Evolutionary conservation across 768 basidiomycete genomes (phyloP).

Genomic region (Lactarius quietus): DNA sequence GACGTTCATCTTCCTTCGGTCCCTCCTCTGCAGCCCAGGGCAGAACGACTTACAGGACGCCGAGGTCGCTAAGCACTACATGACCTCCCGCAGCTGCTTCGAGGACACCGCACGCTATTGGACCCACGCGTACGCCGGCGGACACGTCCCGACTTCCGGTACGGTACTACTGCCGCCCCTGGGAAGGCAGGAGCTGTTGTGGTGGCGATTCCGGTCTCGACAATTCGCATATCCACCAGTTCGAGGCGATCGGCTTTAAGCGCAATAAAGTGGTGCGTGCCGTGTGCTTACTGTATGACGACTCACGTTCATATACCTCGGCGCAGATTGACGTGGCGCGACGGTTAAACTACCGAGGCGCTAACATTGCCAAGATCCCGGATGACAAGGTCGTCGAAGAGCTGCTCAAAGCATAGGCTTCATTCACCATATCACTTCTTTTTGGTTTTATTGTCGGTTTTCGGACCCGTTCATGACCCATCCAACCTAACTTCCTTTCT

Average conservation of each 20-base stretch:
- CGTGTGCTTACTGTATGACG: neutral
- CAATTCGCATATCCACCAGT: conserved; percentile 76
- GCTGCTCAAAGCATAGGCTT: conserved; percentile 54
- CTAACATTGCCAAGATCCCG: conserved; percentile 72
- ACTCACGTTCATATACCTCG: conserved; percentile 1
- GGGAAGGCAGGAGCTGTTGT: conserved; percentile 28
- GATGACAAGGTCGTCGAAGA: conserved; percentile 87
- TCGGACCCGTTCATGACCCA: too few relatives aligned
- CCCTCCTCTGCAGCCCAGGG: conserved; percentile 88
- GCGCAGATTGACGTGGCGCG: conserved; percentile 84
- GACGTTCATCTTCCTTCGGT: conserved; percentile 92
- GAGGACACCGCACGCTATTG: conserved; percentile 92
- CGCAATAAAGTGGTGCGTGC: conserved; percentile 70
- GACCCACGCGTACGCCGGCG: conserved; percentile 90
- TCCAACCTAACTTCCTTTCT: neutral
- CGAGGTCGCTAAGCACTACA: conserved; percentile 96
- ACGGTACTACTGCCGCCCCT: neutral
- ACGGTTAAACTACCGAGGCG: conserved; percentile 82
- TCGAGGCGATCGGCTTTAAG: conserved; percentile 79
- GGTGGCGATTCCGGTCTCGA: conserved; percentile 73
- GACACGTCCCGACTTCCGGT: conserved; percentile 41
- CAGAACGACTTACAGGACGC: conserved; percentile 97
- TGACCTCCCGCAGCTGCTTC: conserved; percentile 81
- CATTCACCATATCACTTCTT: neutral
- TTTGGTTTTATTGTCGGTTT: conserved; percentile 2